Evolutionary conservation across 2,329 filamentous ascomycete species (phyloP).

Genomic region (Aspergillus clavatus): DNA sequence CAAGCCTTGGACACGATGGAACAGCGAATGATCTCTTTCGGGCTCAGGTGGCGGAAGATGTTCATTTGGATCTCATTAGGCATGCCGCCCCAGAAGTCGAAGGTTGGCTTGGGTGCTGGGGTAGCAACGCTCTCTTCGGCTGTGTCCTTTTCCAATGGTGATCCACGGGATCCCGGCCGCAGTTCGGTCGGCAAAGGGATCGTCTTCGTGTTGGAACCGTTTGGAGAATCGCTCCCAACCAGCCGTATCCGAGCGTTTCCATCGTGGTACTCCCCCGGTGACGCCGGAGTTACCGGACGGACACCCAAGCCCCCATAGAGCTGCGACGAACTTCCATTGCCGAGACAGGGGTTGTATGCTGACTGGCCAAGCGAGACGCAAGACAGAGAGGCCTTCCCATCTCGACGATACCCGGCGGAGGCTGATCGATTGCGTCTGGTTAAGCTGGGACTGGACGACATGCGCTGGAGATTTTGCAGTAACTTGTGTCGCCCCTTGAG

Average conservation of each 20-base stretch:
- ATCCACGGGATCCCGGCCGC: constrained; percentile 44
- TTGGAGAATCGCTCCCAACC: constrained; percentile 47
- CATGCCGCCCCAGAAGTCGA: constrained; percentile 74
- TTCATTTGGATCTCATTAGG: constrained; percentile 77
- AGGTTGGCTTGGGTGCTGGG: constrained; percentile 36
- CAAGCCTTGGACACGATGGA: constrained; percentile 76
- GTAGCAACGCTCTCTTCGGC: constrained; percentile 16
- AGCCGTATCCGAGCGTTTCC: constrained; percentile 52
- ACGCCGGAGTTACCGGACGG: constrained; percentile 49
- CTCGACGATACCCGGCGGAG: constrained; percentile 62
- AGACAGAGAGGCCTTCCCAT: constrained; percentile 59
- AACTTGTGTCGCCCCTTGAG: constrained; percentile 65
- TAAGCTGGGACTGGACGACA: constrained; percentile 74
- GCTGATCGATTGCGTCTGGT: constrained; percentile 58
- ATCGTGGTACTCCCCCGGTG: constrained; percentile 47
- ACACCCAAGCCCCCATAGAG: constrained; percentile 54
- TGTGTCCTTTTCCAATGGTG: constrained; percentile 18
- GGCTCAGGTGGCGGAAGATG: constrained; percentile 69
- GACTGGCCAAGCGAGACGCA: constrained; percentile 58
- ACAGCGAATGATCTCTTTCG: constrained; percentile 73
- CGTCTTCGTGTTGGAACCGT: constrained; percentile 42
- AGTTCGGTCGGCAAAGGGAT: constrained; percentile 62
- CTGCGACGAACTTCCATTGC: constrained; percentile 52
- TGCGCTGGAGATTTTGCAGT: constrained; percentile 70
- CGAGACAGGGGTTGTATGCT: constrained; percentile 50